Conservation (phyloP, 2,329 filamentous ascomycete genomes). For the Tolypocladium endophyticum region DNA sequence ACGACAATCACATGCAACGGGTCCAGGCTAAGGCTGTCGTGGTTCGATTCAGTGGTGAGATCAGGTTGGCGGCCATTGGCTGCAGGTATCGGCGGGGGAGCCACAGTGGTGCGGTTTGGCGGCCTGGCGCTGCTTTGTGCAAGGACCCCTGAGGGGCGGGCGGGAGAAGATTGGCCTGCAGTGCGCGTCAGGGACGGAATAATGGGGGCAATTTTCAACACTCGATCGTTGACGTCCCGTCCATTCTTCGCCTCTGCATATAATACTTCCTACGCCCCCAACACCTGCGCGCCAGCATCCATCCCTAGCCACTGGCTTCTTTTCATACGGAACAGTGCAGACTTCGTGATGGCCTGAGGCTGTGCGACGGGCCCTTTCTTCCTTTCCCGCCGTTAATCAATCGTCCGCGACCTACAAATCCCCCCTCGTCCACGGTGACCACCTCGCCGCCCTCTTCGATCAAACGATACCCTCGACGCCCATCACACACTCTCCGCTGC, state of each 20-base stretch:
- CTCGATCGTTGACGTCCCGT: not conserved
- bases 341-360: not conserved
- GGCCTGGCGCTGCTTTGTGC: not conserved
- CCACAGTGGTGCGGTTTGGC: slow-evolving; percentile 4
- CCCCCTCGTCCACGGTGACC: not conserved
- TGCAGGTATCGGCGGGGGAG: not conserved
- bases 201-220: not conserved
- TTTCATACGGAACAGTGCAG: not conserved
- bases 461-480: not conserved
- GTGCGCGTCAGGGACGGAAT: not conserved
- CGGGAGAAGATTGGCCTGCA: not conserved
- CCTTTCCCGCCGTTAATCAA: not conserved
- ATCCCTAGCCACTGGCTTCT: not conserved
- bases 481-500: not conserved
- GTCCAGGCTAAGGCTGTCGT: not conserved
- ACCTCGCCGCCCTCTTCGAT: not conserved
- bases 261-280: not conserved
- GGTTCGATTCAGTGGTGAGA: slow-evolving; percentile 2
- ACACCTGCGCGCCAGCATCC: not conserved
- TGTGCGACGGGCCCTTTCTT: not conserved
- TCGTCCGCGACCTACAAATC: not conserved
- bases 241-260: not conserved
- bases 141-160: not conserved
- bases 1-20: not conserved
- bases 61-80: not conserved